Base-by-base conservation (phyloP, 1,284 basidiomycete species). In the Trichosporon ovoides region DNA sequence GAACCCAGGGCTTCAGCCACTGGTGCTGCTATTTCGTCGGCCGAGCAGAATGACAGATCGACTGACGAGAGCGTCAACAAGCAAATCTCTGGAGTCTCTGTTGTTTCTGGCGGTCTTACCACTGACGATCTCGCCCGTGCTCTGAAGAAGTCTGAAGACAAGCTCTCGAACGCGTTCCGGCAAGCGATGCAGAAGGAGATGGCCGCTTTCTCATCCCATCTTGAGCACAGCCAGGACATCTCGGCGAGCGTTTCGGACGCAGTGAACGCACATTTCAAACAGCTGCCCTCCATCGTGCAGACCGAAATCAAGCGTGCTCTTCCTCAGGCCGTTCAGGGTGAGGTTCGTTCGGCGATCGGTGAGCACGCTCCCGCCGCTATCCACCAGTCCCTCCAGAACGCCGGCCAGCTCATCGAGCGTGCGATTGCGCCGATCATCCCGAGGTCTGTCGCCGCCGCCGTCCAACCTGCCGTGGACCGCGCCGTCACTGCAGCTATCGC, bases 101-200 rank as follows among this genome's bases (percentile, higher is more conserved):
- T 33, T 19, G 9, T 48, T 1, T 36, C 12, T 22, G 38, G n/a
- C 22, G 52, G 58, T 4, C 28, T 63, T 51, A 46, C 53, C 3
- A 20, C 31, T 1, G 54, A 58, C 36, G 62, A 63, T 13, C 57
- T 63, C 11, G 10, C 33, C 12, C 51, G 48, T 22, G 62, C 59
- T 5, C 54, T 63, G 10, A 58, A 48, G 38, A 60, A 71, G 69
- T 66, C 68, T 48, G 71, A 71, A 56, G 68, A 70, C 49, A 56
- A 63, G 38, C 49, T 72, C 20, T 43, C 61, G 22, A 66, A 61
- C 33, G 60, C 65, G 35, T 37, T 71, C 58, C 56, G 53, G 24
- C 55, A 56, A 49, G 43, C 53, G 1, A 51, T 62, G 13, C 53
- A 55, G 51, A 57, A 55, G 36, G 59, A 60, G 54, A 18, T 60